Evolutionary conservation across 2,329 filamentous ascomycete genomes (phyloP), one percentile per base, ranked within the genome.

Genomic region (Stachybotrys chartarum): DNA sequence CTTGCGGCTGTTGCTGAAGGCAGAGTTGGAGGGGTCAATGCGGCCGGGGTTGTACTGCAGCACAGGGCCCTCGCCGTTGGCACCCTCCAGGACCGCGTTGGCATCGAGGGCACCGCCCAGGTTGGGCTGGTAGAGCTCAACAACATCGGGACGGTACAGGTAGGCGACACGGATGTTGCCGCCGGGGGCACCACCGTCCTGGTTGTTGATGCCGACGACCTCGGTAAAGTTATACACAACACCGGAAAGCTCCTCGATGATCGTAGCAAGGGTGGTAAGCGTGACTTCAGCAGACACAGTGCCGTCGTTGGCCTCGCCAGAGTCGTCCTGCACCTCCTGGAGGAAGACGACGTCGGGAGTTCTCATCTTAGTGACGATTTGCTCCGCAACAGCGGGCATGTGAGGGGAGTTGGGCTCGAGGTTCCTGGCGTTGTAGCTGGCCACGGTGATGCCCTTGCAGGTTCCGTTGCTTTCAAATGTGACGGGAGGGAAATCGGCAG

Each of bases 91-190:
- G 6, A 89, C 83, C 57, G 78, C 74, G 57, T 81, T 85, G 14
- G 77, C 79, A 35, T 83, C 77, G 1, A 73, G 75, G 47, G 77
- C 70, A 46, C 72, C 72, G 50, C 86, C 86, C 0, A 76, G 77
- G 65, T 80, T 83, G 52, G 78, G 75, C 57, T 83, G 78, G 63
- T 77, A 77, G n/a, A 89, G 79, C 51, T 77, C 75, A 49, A 90
- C 65, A 4, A 81, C 68, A 17, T 78, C 74, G 0, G 84, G 75
- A 45, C 85, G 81, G 78, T 88, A 90, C 11, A 90, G 75, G 70
- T 88, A 90, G 0, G 85, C 86, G 50, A 76, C 75, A 49, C 86
- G 86, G 68, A 90, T 90, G 72, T 90, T 90, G 44, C 85, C 86
- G 14, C 87, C 86, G 1, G 84, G 82, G 58, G 81, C 72, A 39